Evolutionary conservation across 306 rosid species (phyloP).

Genomic region (Rosa lucieae): DNA sequence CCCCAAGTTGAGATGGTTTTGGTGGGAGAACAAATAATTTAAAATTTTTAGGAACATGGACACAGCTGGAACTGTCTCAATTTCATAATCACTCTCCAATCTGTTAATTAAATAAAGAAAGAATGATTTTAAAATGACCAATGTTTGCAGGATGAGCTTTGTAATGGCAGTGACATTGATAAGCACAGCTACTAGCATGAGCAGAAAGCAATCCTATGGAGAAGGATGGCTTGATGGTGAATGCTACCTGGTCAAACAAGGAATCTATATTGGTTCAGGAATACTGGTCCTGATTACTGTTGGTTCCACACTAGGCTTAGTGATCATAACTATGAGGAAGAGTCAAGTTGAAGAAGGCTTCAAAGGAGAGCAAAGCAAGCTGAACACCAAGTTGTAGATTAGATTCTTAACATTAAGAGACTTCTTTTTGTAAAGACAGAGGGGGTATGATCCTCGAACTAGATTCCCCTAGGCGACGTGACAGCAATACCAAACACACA

Average conservation of each 20-base stretch:
- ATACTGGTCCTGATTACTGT: constrained; percentile 44
- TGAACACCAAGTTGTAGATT: constrained; percentile 12
- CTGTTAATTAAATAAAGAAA: background rate
- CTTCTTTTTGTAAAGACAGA: background rate
- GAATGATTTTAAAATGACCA: background rate
- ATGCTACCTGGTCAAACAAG: constrained; percentile 68
- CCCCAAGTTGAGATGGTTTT: background rate
- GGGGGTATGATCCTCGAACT: background rate
- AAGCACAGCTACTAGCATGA: constrained; percentile 72
- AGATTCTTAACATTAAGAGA: background rate
- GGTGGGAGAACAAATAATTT: background rate
- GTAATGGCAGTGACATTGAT: constrained; percentile 50
- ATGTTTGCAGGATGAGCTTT: constrained; percentile 66
- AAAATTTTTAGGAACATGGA: background rate
- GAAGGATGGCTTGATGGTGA: constrained; percentile 85
- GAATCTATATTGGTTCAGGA: constrained; percentile 57
- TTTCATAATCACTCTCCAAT: background rate
- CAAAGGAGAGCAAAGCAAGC: constrained; percentile 6
- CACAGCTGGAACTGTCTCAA: constrained; percentile 22
- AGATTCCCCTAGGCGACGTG: background rate
- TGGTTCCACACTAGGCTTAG: constrained; percentile 48
- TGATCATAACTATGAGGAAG: constrained; percentile 33
- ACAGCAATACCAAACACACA: background rate
- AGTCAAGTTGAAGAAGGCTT: constrained; percentile 10
- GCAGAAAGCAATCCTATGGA: constrained; percentile 60